phyloP scores from a whole-genome alignment of 2,329 filamentous ascomycete species.

The Pseudogymnoascus sp. region DNA sequence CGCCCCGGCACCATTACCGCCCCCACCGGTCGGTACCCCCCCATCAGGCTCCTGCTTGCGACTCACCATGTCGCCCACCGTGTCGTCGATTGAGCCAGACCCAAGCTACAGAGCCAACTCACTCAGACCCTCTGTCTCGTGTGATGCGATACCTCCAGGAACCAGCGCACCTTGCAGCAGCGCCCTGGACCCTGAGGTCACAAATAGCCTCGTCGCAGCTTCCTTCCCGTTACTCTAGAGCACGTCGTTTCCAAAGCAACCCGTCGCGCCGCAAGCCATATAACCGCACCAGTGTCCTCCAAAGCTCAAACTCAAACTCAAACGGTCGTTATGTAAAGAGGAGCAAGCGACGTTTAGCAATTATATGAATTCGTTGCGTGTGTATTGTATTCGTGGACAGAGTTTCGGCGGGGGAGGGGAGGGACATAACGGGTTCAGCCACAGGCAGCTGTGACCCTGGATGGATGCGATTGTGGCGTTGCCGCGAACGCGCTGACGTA shows the following conservation, averaged over 20 bases:
- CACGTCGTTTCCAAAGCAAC: neutral
- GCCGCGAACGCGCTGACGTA: slow-evolving; percentile 4
- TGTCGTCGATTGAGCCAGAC: neutral
- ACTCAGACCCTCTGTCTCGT: neutral
- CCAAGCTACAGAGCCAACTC: neutral
- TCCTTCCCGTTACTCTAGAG: neutral
- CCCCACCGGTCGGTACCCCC: neutral
- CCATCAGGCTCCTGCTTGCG: neutral
- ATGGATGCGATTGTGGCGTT: neutral
- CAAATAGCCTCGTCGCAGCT: neutral
- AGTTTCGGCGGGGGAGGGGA: neutral
- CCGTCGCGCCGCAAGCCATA: neutral
- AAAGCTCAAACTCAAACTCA: neutral
- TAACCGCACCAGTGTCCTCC: neutral
- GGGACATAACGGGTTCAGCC: neutral
- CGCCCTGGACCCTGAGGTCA: neutral
- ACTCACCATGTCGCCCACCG: neutral
- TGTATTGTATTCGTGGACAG: neutral
- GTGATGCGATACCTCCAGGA: neutral
- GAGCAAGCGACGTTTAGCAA: neutral
- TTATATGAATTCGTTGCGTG: neutral
- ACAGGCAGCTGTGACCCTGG: slow-evolving; percentile 4
- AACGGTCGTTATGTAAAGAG: neutral
- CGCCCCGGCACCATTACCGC: neutral
- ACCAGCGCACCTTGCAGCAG: neutral